These are phyloP conservation scores for Inga oerstediana DNA, from an alignment of 306 rosid species.

Conservation along the genomic window DNA sequence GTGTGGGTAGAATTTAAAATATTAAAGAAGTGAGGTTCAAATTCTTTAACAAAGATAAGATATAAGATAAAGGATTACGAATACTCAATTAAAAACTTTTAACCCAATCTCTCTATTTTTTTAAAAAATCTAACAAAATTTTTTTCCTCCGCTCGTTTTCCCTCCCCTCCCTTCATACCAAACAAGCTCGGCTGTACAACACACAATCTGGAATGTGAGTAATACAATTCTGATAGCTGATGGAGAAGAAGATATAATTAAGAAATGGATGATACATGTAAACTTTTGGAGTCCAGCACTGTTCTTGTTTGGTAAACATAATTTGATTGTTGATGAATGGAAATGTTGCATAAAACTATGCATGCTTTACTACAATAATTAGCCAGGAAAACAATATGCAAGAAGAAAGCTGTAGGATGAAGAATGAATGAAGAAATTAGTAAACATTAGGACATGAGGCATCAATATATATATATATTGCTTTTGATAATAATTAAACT, in stretches of 20 bases:
- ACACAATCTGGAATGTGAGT: neutral
- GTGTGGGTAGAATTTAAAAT: no score
- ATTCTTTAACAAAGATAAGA: no score
- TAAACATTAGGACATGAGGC: conserved; percentile 17
- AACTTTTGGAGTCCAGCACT: conserved; percentile 17
- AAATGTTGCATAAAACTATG: conserved; percentile 22
- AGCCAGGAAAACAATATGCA: conserved; percentile 43
- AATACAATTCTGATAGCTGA: neutral
- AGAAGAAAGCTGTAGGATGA: neutral
- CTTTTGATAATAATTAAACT: conserved; percentile 30
- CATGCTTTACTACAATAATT: conserved; percentile 49
- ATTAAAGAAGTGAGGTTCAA: no score
- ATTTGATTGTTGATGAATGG: conserved; percentile 15
- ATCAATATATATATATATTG: conserved; percentile 12
- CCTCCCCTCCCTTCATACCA: no score
- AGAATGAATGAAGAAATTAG: conserved; percentile 32
- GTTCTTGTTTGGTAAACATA: conserved; percentile 33
- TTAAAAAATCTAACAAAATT: no score
- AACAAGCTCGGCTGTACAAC: neutral
- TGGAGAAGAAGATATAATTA: neutral
- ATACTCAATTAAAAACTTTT: no score
- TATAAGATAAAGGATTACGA: no score
- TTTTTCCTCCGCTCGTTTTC: no score
- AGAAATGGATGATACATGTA: neutral
- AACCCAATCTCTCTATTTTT: no score